Evolutionary conservation across 345 rosid species (phyloP).

Genomic region (Acer saccharum): DNA sequence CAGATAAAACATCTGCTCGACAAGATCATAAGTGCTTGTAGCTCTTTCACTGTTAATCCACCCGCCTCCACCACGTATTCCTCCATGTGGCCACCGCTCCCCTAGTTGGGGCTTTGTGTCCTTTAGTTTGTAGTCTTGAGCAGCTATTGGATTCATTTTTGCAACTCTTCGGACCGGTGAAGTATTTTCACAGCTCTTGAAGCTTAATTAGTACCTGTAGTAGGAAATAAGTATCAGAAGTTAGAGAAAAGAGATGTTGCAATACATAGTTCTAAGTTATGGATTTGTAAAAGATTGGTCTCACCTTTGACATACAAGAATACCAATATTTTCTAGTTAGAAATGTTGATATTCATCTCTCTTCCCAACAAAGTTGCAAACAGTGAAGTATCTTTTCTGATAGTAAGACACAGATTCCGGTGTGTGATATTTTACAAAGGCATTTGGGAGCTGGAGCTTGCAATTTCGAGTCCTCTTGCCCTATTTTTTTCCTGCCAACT

Average conservation of each 20-base stretch:
- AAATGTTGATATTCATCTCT: neutral
- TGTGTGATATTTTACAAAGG: neutral
- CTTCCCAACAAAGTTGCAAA: slow-evolving; percentile 21
- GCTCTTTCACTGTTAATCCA: slow-evolving; percentile 85
- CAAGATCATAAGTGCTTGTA: slow-evolving; percentile 87
- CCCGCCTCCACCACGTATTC: slow-evolving; percentile 75
- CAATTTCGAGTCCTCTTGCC: neutral
- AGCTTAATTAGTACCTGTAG: slow-evolving; percentile 6
- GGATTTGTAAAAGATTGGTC: neutral
- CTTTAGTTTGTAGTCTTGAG: slow-evolving; percentile 79
- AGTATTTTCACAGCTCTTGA: slow-evolving; percentile 8
- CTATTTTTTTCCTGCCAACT: slow-evolving; percentile 9
- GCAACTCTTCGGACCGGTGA: neutral
- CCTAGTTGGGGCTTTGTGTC: slow-evolving; percentile 92
- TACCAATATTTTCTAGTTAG: neutral
- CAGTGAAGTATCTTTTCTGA: slow-evolving; percentile 12
- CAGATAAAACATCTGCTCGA: slow-evolving; percentile 84
- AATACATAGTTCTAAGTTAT: neutral
- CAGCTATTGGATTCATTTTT: slow-evolving; percentile 54
- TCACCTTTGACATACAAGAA: slow-evolving; percentile 8
- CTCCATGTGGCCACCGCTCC: slow-evolving; percentile 96
- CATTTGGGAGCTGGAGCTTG: slow-evolving; percentile 7
- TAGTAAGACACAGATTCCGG: neutral
- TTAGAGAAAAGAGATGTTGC: slow-evolving; percentile 11
- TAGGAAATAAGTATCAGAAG: neutral